Base-by-base conservation (phyloP, 495 filamentous ascomycete species). In the Trypethelium eluteriae region DNA sequence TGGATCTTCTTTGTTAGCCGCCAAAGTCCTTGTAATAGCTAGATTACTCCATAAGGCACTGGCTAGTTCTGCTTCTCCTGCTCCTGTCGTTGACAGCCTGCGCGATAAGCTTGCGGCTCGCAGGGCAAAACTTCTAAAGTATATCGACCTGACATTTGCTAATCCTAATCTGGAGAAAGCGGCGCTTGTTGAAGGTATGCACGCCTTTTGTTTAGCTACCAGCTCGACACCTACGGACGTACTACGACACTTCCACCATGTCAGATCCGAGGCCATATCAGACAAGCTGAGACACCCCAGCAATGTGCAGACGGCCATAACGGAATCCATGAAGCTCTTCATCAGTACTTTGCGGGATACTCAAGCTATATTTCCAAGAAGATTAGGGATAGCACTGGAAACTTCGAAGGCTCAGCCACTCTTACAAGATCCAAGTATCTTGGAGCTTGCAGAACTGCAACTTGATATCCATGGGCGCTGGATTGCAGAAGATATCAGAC, bases 381-480 rank as follows among this genome's bases (percentile, higher is more conserved):
- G 85, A 56, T 81, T 98, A 34, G 82, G 86, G 1, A 88, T 91
- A 47, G 83, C 89, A 2, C 78, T 98, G 16, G 75, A 80, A 9
- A 82, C 80, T 36, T 76, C 97, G 9, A 93, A 92, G 73, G 78
- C 82, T 44, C 81, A 84, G 50, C 84, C 87, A 1, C 77, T 98
- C 14, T 76, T 96, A 38, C 82, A 85, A 10, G 88, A 94, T 70
- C 78, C 82, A 9, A 84, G 88, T 12, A 75, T 97, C 12, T 79
- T 79, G 39, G 76, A 72, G 0, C 68, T 94, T 32, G 83, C 88
- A 61, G 89, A 89, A 3, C 78, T 97, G 9, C 83, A 89, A 44
- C 77, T 98, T n/a, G 92, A 95, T 70, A 74, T 94, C 41, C 85
- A 93, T 69, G 86, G 85, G 63, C 81, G 84, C 47, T 97, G 91